Percentiles rank a stretch among this genome's conserved stretches.
Evolutionary conservation across 495 filamentous ascomycete genomes (phyloP).

Genomic region (Aspergillus homomorphus): DNA sequence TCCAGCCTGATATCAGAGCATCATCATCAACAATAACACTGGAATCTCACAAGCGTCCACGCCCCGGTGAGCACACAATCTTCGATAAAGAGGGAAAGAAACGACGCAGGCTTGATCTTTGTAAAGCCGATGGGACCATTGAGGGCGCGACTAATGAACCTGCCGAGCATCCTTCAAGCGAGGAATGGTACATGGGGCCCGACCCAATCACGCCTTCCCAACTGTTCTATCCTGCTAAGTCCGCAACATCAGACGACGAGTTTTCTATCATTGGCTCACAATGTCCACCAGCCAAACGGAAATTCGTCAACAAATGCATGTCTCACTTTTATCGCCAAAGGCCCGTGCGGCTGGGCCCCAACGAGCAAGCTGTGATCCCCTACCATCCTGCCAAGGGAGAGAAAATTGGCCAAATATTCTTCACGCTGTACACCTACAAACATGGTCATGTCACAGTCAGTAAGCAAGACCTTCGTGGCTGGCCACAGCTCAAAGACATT

Average conservation of each 20-base stretch:
- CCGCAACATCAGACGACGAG: slow-evolving; percentile 13
- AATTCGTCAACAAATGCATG: slow-evolving; percentile 27
- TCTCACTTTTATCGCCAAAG: slow-evolving; percentile 23
- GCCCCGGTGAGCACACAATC: slow-evolving; percentile 25
- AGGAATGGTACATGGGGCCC: slow-evolving; percentile 34
- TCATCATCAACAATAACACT: too few species aligned
- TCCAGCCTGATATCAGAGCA: not conserved
- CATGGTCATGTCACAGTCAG: slow-evolving; percentile 23
- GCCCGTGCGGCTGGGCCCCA: slow-evolving; percentile 16
- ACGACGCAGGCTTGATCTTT: slow-evolving; percentile 33
- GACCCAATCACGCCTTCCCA: slow-evolving; percentile 13
- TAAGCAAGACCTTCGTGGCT: slow-evolving; percentile 21
- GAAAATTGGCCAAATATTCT: slow-evolving; percentile 14
- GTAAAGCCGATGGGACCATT: not conserved
- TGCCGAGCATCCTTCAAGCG: not conserved
- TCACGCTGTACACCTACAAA: slow-evolving; percentile 26
- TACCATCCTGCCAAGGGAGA: slow-evolving; percentile 15
- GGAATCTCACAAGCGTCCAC: slow-evolving; percentile 3
- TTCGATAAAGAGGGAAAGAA: slow-evolving; percentile 42
- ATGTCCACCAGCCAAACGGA: slow-evolving; percentile 22
- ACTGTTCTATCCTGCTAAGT: slow-evolving; percentile 25
- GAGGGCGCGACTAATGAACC: not conserved
- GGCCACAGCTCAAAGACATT: slow-evolving; percentile 19
- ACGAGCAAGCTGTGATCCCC: slow-evolving; percentile 25
- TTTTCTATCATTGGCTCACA: slow-evolving; percentile 21